Evolutionary conservation across 129 eudicot species (phyloP).

Genomic region (Oenanthe sinensis): DNA sequence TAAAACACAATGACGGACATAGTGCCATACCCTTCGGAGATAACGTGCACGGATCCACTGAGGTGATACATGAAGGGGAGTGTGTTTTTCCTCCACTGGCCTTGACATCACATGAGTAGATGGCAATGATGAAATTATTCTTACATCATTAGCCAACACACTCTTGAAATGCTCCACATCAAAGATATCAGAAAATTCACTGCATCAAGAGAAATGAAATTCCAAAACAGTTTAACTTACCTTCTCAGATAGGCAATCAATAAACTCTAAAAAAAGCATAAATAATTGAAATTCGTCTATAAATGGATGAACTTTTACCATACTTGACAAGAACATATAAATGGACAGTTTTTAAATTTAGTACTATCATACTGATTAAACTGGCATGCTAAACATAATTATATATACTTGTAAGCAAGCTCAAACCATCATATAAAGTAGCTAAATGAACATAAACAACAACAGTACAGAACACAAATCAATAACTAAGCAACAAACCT

Average conservation of each 20-base stretch:
- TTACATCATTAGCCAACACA: conserved; percentile 63
- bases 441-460: not conserved
- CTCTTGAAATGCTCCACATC: conserved; percentile 90
- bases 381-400: not conserved
- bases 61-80: conserved; percentile 77
- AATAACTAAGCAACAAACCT: conserved; percentile 34
- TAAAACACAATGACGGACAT: not conserved
- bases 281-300: not conserved
- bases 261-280: not conserved
- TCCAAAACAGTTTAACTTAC: not conserved
- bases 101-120: conserved; percentile 87
- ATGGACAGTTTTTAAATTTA: not conserved
- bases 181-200: conserved; percentile 92
- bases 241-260: not conserved
- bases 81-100: conserved; percentile 77
- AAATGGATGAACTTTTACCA: not conserved
- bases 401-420: not conserved
- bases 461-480: not conserved
- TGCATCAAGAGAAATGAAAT: conserved; percentile 25
- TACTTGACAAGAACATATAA: not conserved
- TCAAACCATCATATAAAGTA: not conserved
- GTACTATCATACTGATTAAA: not conserved
- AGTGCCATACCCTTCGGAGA: conserved; percentile 36
- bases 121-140: conserved; percentile 76
- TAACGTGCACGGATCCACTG: conserved; percentile 82